A percentile compares a stretch with the other conserved stretches of the same genome.
phyloP scores from a whole-genome alignment of 2,329 filamentous ascomycete species.

The Trichoderma citrinoviride region DNA sequence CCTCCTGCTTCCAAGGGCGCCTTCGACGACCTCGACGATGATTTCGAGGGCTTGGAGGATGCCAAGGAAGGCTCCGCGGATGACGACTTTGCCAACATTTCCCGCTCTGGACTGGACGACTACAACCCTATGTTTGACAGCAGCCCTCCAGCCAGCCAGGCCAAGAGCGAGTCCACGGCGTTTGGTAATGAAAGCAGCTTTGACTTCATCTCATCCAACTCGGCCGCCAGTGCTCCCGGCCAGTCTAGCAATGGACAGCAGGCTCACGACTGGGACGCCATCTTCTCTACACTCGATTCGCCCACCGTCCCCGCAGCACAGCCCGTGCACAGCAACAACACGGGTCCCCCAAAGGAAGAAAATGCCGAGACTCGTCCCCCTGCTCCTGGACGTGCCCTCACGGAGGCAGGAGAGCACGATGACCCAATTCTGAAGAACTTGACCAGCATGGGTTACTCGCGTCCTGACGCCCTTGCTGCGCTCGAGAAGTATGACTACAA shows the following conservation, averaged over 20 bases:
- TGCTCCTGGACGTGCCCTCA: conserved; percentile 62
- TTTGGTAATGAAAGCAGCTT: conserved; percentile 58
- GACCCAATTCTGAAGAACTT: conserved; percentile 88
- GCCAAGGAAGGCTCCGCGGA: conserved; percentile 77
- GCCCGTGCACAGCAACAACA: conserved; percentile 11
- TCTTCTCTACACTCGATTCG: conserved; percentile 78
- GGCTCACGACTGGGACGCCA: conserved; percentile 87
- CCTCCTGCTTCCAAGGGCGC: conserved; percentile 45
- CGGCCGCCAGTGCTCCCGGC: conserved; percentile 33
- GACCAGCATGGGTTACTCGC: conserved; percentile 82
- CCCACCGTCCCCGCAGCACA: conserved; percentile 37
- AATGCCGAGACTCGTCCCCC: conserved; percentile 30
- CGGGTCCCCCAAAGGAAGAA: conserved; percentile 15
- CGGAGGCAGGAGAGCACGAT: conserved; percentile 75
- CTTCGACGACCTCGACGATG: conserved; percentile 75
- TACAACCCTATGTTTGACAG: conserved; percentile 83
- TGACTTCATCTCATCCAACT: conserved; percentile 51
- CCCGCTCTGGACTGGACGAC: conserved; percentile 68
- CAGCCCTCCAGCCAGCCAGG: conserved; percentile 53
- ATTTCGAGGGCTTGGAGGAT: conserved; percentile 80
- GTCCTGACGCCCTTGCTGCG: conserved; percentile 70
- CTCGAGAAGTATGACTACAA: conserved; percentile 96
- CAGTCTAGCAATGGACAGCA: conserved; percentile 41
- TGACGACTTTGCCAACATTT: conserved; percentile 75
- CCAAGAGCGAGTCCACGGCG: conserved; percentile 52